Evolutionary conservation across 768 basidiomycete genomes (phyloP).

Genomic region (Tremella mesenterica): DNA sequence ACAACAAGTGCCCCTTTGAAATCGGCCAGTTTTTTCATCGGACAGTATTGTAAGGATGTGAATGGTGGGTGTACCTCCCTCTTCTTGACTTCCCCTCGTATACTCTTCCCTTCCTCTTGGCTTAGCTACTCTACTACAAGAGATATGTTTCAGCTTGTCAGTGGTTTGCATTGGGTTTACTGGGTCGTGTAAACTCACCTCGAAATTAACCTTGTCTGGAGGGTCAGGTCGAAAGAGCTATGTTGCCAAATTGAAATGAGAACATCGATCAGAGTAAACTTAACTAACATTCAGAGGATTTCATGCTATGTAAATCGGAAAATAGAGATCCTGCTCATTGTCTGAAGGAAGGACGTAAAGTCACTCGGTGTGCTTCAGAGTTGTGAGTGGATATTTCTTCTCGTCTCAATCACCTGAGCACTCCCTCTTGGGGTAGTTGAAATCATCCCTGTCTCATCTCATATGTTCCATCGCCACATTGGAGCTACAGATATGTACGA

Average conservation of each 20-base stretch:
- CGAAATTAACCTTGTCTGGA: too few relatives aligned
- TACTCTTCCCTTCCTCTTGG: too few relatives aligned
- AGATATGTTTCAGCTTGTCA: too few relatives aligned
- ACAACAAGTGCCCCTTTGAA: constrained; percentile 86
- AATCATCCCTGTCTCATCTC: too few relatives aligned
- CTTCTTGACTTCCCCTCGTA: neutral
- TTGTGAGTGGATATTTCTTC: constrained; percentile 55
- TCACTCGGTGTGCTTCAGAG: constrained; percentile 89
- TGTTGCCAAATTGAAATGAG: too few relatives aligned
- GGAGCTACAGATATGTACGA: neutral
- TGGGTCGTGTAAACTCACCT: too few relatives aligned
- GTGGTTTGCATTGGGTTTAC: too few relatives aligned
- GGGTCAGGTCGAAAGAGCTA: too few relatives aligned
- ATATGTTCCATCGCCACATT: too few relatives aligned
- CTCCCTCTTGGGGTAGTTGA: too few relatives aligned
- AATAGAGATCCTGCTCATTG: constrained; percentile 83
- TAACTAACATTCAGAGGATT: constrained; percentile 79
- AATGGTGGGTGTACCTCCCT: constrained; percentile 59
- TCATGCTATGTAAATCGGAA: constrained; percentile 96
- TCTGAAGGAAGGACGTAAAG: constrained; percentile 86
- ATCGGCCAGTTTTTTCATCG: constrained; percentile 94
- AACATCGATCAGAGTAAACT: too few relatives aligned
- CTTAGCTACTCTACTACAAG: neutral
- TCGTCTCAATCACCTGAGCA: too few relatives aligned
- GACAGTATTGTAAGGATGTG: constrained; percentile 87